Evolutionary conservation across 129 eudicot species (phyloP).

Genomic region (Lactuca sativa): DNA sequence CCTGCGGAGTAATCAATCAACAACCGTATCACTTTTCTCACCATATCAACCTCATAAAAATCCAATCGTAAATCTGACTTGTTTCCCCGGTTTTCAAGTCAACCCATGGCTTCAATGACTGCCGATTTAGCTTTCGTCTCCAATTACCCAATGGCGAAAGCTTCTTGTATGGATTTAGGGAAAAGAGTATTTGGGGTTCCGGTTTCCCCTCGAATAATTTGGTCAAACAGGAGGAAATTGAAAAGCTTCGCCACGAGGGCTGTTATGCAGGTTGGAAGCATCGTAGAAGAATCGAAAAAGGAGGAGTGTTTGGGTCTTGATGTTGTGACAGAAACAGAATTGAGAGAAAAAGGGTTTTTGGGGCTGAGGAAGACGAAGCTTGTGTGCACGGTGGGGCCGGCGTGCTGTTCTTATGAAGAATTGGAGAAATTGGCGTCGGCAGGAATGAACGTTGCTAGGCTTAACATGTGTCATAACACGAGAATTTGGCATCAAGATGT

Average conservation of each 20-base stretch:
- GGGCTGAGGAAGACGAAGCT: conserved; percentile 75
- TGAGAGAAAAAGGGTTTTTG: conserved; percentile 66
- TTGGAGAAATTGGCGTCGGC: conserved; percentile 63
- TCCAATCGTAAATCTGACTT: conserved; percentile 8
- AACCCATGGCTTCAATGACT: conserved; percentile 25
- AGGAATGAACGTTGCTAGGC: conserved; percentile 86
- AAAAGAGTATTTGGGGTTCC: conserved; percentile 32
- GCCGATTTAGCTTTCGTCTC: conserved; percentile 20
- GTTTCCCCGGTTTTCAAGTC: not conserved
- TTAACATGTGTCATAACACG: conserved; percentile 73
- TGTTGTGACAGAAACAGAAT: conserved; percentile 55
- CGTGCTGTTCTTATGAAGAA: conserved; percentile 51
- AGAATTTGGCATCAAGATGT: conserved; percentile 67
- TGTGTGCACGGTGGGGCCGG: conserved; percentile 76
- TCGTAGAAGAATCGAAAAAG: conserved; percentile 16
- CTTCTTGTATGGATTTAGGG: conserved; percentile 16
- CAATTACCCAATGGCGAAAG: not conserved
- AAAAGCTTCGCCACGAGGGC: conserved; percentile 22
- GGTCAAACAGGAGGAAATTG: conserved; percentile 11
- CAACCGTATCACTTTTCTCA: not conserved
- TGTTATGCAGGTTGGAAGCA: conserved; percentile 39
- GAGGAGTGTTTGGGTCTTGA: conserved; percentile 36
- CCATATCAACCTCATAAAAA: conserved; percentile 3
- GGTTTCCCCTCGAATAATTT: conserved; percentile 10
- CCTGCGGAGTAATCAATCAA: conserved; percentile 10